phyloP scores from a whole-genome alignment of 208 protist genomes.

The Blastocrithidia nonstop region DNA sequence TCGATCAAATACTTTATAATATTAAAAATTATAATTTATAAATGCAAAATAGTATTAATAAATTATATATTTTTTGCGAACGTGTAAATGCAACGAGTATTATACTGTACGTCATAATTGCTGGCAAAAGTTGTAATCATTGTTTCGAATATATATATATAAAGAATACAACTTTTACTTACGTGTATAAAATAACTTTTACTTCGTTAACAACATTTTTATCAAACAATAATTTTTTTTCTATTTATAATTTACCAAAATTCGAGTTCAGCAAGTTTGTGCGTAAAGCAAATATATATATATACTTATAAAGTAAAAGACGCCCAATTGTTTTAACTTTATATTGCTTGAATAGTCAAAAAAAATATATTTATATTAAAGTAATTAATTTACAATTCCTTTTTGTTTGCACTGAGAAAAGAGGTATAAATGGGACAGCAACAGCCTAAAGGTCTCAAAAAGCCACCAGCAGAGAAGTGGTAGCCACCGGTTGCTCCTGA shows the following conservation, averaged over 20 bases:
- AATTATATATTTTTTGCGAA: too few relatives aligned
- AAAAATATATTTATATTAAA: neutral
- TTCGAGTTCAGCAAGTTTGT: neutral
- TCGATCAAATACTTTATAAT: too few relatives aligned
- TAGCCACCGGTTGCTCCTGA: slow-evolving; percentile 90
- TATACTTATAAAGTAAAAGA: slow-evolving; percentile 3
- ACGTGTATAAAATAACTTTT: neutral
- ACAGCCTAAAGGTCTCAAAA: slow-evolving; percentile 17
- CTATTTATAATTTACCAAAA: neutral
- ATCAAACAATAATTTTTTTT: too few relatives aligned
- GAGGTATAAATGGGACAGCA: slow-evolving; percentile 54
- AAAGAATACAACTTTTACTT: neutral
- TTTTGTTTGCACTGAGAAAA: too few relatives aligned
- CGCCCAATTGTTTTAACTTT: slow-evolving; percentile 2
- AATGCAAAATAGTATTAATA: too few relatives aligned
- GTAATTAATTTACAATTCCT: too few relatives aligned
- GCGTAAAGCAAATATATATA: neutral
- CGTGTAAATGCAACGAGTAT: neutral
- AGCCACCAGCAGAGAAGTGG: slow-evolving; percentile 80
- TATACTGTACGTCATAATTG: neutral
- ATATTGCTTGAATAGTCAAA: slow-evolving; percentile 1
- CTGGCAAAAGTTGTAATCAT: neutral
- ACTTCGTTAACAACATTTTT: neutral
- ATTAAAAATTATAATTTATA: too few relatives aligned
- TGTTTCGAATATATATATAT: slow-evolving; percentile 2